Evolutionary conservation across 192 early-diverging fungal species (phyloP).

Genomic region (Coemansia sp.): DNA sequence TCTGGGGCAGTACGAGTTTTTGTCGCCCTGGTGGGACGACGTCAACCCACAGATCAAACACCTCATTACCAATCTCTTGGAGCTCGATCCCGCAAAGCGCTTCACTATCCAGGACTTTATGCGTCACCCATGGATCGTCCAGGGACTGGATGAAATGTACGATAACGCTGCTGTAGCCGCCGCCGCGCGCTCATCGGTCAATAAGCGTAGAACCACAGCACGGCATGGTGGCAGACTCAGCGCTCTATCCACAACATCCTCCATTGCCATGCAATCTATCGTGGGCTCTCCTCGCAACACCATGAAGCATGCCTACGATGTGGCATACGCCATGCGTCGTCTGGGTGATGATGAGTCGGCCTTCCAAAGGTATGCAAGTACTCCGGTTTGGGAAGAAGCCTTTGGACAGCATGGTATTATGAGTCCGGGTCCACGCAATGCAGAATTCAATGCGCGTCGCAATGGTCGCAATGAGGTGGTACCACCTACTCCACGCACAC

Average conservation of each 20-base stretch:
- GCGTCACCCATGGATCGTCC: constrained; percentile 71
- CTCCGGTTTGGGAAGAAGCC: constrained; percentile 44
- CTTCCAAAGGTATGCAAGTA: constrained; percentile 36
- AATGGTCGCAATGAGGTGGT: constrained; percentile 19
- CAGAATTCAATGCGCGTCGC: constrained; percentile 11
- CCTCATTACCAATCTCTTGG: constrained; percentile 63
- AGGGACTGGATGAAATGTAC: constrained; percentile 40
- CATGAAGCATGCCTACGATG: constrained; percentile 72
- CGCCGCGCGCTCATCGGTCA: constrained; percentile 32
- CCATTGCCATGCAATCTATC: constrained; percentile 3
- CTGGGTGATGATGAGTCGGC: constrained; percentile 63
- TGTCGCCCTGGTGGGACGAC: constrained; percentile 91
- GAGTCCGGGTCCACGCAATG: constrained; percentile 35
- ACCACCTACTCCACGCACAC: constrained; percentile 24
- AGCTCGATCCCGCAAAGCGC: constrained; percentile 65
- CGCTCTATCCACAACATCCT: neutral
- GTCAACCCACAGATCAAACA: constrained; percentile 73
- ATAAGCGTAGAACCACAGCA: constrained; percentile 33
- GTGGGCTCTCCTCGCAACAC: constrained; percentile 50
- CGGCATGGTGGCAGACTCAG: neutral
- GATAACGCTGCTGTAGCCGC: constrained; percentile 34
- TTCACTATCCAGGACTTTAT: constrained; percentile 80
- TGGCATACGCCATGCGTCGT: constrained; percentile 73
- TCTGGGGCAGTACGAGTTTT: constrained; percentile 77
- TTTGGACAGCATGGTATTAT: constrained; percentile 49